Conservation (phyloP, 2,329 filamentous ascomycete species). For the Cladophialophora bantiana region DNA sequence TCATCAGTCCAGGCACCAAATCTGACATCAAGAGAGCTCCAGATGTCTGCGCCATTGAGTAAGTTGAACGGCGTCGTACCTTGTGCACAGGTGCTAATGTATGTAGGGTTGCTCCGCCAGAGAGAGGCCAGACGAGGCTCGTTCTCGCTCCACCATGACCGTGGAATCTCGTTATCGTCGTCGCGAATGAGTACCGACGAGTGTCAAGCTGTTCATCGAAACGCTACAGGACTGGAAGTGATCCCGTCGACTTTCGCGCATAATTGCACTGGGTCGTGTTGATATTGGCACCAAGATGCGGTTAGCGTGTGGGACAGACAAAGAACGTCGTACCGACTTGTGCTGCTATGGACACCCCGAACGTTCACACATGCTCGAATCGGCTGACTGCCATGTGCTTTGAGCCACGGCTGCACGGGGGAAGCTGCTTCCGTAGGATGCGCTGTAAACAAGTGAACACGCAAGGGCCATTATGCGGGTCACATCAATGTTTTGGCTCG, state of each 20-base stretch:
- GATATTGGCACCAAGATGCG: neutral
- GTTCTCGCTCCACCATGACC: constrained; percentile 43
- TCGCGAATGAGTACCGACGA: neutral
- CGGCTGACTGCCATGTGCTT: constrained; percentile 1
- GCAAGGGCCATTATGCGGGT: constrained; percentile 4
- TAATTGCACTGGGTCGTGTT: neutral
- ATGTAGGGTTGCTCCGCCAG: constrained; percentile 50
- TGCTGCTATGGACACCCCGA: neutral
- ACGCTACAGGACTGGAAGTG: neutral
- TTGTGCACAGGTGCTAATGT: constrained; percentile 28
- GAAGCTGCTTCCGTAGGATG: neutral
- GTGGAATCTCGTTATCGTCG: neutral
- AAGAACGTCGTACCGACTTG: neutral
- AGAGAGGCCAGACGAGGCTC: constrained; percentile 53
- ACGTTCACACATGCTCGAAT: neutral
- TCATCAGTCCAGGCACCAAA: constrained; percentile 94
- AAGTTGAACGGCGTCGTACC: constrained; percentile 37
- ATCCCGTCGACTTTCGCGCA: neutral
- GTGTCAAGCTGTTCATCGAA: neutral
- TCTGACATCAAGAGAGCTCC: constrained; percentile 54
- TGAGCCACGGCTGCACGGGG: constrained; percentile 2
- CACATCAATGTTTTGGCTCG: neutral
- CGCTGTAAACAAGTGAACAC: neutral
- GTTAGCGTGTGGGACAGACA: neutral
- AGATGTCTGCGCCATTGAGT: constrained; percentile 55